A percentile compares a stretch with the other conserved stretches of the same genome.
Conservation (phyloP, 73 alveolate species). For the Tetrahymena elliotti region DNA sequence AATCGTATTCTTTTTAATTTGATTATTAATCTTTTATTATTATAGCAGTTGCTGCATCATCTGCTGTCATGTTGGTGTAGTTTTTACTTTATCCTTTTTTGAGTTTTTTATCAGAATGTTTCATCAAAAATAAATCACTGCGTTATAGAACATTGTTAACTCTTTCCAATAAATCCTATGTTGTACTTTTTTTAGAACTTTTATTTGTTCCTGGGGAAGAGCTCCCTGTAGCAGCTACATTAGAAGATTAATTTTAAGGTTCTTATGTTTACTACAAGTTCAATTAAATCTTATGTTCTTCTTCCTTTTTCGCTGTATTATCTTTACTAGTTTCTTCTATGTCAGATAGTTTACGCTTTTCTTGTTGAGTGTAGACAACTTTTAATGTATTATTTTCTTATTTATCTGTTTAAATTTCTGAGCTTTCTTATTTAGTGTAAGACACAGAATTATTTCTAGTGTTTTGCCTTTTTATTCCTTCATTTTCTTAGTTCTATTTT, state of each 20-base stretch:
- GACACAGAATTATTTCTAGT: not conserved
- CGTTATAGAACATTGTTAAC: not conserved
- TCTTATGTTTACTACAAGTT: not conserved
- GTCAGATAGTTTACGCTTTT: not conserved
- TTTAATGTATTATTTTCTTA: not conserved
- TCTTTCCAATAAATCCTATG: not conserved
- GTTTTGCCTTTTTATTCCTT: not conserved
- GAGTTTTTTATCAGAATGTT: not conserved
- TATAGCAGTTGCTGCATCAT: not conserved
- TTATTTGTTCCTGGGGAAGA: not conserved
- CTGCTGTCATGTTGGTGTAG: not conserved
- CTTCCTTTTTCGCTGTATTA: not conserved
- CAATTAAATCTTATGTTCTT: not conserved
- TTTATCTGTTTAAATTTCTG: not conserved
- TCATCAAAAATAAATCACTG: not conserved
- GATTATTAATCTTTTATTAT: not conserved
- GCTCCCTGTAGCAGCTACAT: not conserved
- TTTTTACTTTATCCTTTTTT: not conserved
- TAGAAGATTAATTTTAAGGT: not conserved
- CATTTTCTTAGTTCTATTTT: not conserved
- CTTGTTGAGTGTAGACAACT: not conserved
- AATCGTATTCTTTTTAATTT: not conserved
- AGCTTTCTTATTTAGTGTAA: not conserved
- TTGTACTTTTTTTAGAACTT: not conserved
- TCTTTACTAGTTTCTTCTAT: not conserved